Base-by-base conservation (phyloP, 768 basidiomycete species). In the Crepidotus variabilis region DNA sequence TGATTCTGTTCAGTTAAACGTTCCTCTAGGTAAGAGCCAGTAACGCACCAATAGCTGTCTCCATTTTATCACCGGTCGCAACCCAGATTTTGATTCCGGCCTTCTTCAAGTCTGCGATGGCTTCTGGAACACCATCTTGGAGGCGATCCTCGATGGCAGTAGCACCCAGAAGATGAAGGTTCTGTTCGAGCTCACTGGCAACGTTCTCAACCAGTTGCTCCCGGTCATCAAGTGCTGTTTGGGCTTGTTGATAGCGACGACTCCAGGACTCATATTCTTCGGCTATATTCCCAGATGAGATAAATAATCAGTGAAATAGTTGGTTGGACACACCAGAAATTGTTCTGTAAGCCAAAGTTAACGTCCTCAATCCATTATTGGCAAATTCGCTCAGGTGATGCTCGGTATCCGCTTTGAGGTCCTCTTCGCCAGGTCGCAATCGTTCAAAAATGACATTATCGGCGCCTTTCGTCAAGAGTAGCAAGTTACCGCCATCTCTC, bases 11-110 rank as follows among this genome's bases (percentile, higher is more conserved):
- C 35, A 43, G 13, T n/a, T n/a, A n/a, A n/a, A n/a, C n/a, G n/a
- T n/a, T n/a, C n/a, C 34, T 24, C 24, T 22, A n/a, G n/a, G 21
- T 22, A 10, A 39, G 32, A 33, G 35, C n/a, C 7, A 43, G 18
- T 8, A 47, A 50, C 77, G 35, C 65, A 90, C 90, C 91, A 50
- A 98, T 94, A 32, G 95, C 94, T 47, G 96, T 98, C 71, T 98
- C 96, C 16, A 98, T 80, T 72, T 99, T 99, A 74, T 99, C 97
- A 24, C 97, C 97, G 0, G 97, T 99, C 8, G 94, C 92, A 24
- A 99, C 97, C 97, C 97, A 99, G 54, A 99, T 74, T 73, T 98
- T 98, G 75, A 98, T 98, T 0, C 97, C 97, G 1, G 97, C 96
- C 16, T 85, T 78, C 73, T 98, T 98, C n/a, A 99, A 78, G 65